Evolutionary conservation across 2,329 filamentous ascomycete genomes (phyloP).

Genomic region (Juglanconis oblonga): DNA sequence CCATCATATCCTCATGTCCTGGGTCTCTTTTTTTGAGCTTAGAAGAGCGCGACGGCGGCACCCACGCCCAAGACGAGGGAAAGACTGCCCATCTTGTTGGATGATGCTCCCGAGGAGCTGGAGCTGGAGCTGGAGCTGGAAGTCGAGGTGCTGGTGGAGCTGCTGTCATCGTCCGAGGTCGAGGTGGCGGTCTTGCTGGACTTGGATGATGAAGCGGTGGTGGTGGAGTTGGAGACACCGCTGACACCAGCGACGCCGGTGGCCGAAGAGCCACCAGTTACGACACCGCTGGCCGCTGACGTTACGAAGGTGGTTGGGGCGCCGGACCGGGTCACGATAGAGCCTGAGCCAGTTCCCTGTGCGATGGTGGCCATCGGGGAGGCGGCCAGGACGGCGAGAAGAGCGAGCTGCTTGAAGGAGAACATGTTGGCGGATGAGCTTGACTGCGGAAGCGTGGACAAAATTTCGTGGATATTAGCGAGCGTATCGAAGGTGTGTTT

Average conservation of each 20-base stretch:
- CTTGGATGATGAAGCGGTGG: background rate
- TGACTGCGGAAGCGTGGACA: background rate
- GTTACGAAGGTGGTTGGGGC: background rate
- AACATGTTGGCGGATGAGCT: background rate
- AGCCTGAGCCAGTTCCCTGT: background rate
- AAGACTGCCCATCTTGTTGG: background rate
- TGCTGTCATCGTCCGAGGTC: background rate
- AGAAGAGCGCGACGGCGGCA: conserved; percentile 8
- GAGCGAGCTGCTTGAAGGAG: conserved; percentile 5
- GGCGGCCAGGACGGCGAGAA: conserved; percentile 9
- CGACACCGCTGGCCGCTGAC: background rate
- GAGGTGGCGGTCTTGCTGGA: background rate
- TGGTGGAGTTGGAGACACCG: conserved; percentile 1
- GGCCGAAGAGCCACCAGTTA: background rate
- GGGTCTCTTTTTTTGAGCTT: background rate
- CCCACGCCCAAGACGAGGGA: conserved; percentile 5
- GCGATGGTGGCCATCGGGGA: background rate
- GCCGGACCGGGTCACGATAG: background rate
- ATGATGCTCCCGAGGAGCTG: background rate
- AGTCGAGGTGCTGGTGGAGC: background rate
- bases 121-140: background rate
- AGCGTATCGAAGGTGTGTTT: background rate
- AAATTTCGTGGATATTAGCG: background rate
- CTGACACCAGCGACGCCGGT: background rate
- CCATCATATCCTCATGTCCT: background rate